Conservation (phyloP, 352 stramenopile genomes). For the Phytophthora podocarpi region DNA sequence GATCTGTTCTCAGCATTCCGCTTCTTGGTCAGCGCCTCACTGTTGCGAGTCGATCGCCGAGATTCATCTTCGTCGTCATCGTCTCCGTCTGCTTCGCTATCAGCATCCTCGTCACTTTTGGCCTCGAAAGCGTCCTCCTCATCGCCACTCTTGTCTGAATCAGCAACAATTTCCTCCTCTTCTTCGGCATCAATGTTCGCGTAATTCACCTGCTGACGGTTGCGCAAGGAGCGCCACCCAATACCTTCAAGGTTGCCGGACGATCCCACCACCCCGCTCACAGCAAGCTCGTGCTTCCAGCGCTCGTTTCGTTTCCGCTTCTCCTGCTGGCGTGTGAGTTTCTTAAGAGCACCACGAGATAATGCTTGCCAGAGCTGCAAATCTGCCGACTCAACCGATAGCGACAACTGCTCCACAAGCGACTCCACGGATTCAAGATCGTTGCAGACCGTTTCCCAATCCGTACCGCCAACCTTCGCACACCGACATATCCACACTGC, state of each 20-base stretch:
- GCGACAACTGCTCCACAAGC: slow-evolving; percentile 52
- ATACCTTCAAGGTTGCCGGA: slow-evolving; percentile 31
- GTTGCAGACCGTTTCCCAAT: slow-evolving; percentile 72
- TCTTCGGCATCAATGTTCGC: slow-evolving; percentile 40
- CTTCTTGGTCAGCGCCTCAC: slow-evolving; percentile 14
- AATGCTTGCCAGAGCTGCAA: slow-evolving; percentile 63
- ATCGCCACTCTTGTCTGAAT: slow-evolving; percentile 33
- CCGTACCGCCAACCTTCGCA: slow-evolving; percentile 30
- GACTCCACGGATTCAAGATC: slow-evolving; percentile 55
- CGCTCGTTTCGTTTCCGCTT: slow-evolving; percentile 46
- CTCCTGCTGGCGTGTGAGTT: slow-evolving; percentile 54
- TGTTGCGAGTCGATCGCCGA: slow-evolving; percentile 17
- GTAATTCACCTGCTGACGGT: slow-evolving; percentile 58
- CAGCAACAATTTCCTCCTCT: slow-evolving; percentile 35
- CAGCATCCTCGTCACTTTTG: slow-evolving; percentile 27
- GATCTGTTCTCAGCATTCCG: slow-evolving; percentile 10
- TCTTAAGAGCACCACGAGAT: slow-evolving; percentile 47
- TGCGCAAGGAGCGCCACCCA: slow-evolving; percentile 49
- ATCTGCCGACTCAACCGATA: slow-evolving; percentile 52
- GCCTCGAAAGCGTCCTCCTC: slow-evolving; percentile 31
- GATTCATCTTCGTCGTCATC: slow-evolving; percentile 22
- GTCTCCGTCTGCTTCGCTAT: slow-evolving; percentile 34
- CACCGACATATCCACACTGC: slow-evolving; percentile 68
- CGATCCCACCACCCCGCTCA: slow-evolving; percentile 30
- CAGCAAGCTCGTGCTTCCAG: slow-evolving; percentile 48